Conservation (phyloP, 176 grass and related monocot genomes). For the Bothriochloa decipiens region DNA sequence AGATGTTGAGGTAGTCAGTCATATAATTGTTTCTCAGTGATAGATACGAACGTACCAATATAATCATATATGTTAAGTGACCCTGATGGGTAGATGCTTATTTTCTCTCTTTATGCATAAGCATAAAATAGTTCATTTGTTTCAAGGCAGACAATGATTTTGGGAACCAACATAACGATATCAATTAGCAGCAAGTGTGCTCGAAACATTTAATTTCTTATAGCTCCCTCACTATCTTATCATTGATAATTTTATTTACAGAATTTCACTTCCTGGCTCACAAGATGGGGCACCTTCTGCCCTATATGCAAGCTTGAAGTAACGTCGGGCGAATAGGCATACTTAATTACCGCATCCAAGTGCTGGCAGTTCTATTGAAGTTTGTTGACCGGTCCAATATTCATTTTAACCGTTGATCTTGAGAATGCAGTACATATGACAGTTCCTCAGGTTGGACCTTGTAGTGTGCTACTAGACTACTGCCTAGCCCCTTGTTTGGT, state of each 20-base stretch:
- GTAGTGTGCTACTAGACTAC: neutral
- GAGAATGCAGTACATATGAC: neutral
- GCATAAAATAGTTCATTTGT: neutral
- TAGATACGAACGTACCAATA: slow-evolving; percentile 1
- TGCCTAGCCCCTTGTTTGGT: neutral
- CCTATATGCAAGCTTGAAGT: slow-evolving; percentile 83
- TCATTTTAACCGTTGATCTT: neutral
- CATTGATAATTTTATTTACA: slow-evolving; percentile 32
- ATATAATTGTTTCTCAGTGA: slow-evolving; percentile 1
- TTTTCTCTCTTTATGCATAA: slow-evolving; percentile 7
- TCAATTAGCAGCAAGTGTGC: neutral
- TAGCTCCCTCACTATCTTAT: neutral
- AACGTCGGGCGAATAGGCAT: slow-evolving; percentile 33
- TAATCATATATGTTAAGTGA: neutral
- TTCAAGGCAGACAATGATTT: neutral
- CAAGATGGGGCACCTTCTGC: slow-evolving; percentile 87
- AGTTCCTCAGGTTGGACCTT: neutral
- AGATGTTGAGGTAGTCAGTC: neutral
- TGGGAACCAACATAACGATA: neutral
- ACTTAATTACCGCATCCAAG: neutral
- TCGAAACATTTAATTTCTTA: slow-evolving; percentile 14
- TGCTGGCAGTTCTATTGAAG: slow-evolving; percentile 3
- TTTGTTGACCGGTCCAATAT: slow-evolving; percentile 16
- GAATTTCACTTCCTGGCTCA: slow-evolving; percentile 87
- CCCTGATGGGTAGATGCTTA: neutral